Evolutionary conservation across 345 rosid genomes (phyloP).

Genomic region (Cardamine occulta): DNA sequence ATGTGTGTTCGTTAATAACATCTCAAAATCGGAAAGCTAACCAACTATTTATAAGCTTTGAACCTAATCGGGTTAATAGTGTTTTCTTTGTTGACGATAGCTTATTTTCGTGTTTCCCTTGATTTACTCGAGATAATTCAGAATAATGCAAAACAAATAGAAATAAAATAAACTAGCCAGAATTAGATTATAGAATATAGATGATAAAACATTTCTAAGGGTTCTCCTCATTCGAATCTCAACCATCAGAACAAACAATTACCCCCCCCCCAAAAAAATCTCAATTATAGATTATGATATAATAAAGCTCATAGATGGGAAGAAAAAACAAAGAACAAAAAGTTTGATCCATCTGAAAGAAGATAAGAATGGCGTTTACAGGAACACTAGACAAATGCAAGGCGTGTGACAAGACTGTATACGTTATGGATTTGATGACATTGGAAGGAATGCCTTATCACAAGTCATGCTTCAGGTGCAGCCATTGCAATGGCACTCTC

Average conservation of each 20-base stretch:
- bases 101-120: neutral
- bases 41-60: conserved; percentile 23
- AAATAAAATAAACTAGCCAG: conserved; percentile 13
- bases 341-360: conserved; percentile 11
- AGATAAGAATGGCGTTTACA: conserved; percentile 66
- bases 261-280: conserved; percentile 14
- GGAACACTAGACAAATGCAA: conserved; percentile 93
- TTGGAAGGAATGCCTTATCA: conserved; percentile 92
- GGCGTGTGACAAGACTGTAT: conserved; percentile 92
- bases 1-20: neutral
- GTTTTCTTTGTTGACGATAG: neutral
- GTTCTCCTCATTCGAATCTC: conserved; percentile 43
- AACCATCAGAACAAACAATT: conserved; percentile 34
- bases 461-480: conserved; percentile 92
- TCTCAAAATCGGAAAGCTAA: conserved; percentile 5
- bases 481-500: conserved; percentile 91
- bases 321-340: conserved; percentile 2
- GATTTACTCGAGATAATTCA: conserved; percentile 3
- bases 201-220: conserved; percentile 22
- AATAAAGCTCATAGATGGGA: conserved; percentile 6
- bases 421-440: conserved; percentile 78
- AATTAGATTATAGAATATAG: conserved; percentile 34
- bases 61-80: neutral
- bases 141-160: neutral
- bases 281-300: conserved; percentile 9